A percentile compares a stretch with the other conserved stretches of the same genome.
Conservation (phyloP, 1,284 basidiomycete genomes). For the Sanghuangporus baumii region DNA sequence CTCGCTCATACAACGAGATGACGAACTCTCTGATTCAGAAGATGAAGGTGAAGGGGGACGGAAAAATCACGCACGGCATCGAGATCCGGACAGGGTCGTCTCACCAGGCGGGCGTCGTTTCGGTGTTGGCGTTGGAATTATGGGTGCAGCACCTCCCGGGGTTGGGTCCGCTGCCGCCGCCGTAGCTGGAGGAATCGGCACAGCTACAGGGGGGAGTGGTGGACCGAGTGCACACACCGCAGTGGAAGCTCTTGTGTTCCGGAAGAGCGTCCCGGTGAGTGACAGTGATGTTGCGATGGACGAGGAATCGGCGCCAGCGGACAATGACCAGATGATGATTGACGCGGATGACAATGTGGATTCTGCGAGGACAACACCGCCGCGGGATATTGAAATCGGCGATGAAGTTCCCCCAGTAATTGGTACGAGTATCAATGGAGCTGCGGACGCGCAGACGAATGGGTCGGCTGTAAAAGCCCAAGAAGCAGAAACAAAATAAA, state of each 20-base stretch:
- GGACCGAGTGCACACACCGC: constrained; percentile 16
- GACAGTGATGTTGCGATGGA: constrained; percentile 6
- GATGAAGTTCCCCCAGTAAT: neutral
- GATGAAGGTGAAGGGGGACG: constrained; percentile 83
- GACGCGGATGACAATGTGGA: neutral
- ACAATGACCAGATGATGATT: neutral
- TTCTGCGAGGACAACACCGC: neutral
- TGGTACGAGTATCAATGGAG: neutral
- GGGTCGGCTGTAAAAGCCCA: neutral
- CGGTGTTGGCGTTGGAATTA: constrained; percentile 62
- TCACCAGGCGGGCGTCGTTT: constrained; percentile 42
- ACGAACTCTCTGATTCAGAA: constrained; percentile 80
- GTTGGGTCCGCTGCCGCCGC: constrained; percentile 55
- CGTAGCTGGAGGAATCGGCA: constrained; percentile 22
- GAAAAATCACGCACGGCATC: constrained; percentile 56
- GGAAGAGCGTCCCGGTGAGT: constrained; percentile 1
- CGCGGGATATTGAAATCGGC: neutral
- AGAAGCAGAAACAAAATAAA: neutral
- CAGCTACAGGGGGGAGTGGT: constrained; percentile 10
- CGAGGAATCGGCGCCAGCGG: neutral
- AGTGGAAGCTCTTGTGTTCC: constrained; percentile 3
- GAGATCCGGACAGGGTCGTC: constrained; percentile 40
- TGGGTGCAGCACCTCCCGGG: constrained; percentile 52
- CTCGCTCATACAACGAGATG: constrained; percentile 66
- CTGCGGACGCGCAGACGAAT: neutral